These are phyloP conservation scores for Balansia obtecta DNA, from an alignment of 2,329 filamentous ascomycete genomes.

Conservation along the genomic window DNA sequence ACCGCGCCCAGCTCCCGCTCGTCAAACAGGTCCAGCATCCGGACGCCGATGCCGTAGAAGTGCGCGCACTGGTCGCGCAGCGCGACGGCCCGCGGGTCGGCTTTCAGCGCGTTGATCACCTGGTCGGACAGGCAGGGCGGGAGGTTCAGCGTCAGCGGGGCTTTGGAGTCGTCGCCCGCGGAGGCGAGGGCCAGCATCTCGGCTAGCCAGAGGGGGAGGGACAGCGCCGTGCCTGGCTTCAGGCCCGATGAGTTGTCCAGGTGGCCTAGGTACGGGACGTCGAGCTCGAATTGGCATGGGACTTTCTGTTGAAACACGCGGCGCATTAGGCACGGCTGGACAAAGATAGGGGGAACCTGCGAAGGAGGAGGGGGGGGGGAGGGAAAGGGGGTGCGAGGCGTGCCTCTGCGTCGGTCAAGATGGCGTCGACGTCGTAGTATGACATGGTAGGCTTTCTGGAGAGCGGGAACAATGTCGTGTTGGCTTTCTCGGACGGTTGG, in stretches of 20 bases:
- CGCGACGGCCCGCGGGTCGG: constrained; percentile 76
- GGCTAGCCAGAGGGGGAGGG: constrained; percentile 85
- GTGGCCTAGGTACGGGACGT: constrained; percentile 76
- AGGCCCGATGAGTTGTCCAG: constrained; percentile 74
- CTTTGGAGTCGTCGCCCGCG: constrained; percentile 30
- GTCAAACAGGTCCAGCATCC: constrained; percentile 84
- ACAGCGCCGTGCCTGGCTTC: constrained; percentile 66
- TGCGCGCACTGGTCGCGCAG: constrained; percentile 72
- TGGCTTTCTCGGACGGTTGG: not conserved
- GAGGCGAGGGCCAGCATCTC: constrained; percentile 77
- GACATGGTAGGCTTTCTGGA: constrained; percentile 33
- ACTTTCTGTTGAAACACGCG: constrained; percentile 53
- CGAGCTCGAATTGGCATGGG: constrained; percentile 86
- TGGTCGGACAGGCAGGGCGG: constrained; percentile 64
- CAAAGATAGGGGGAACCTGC: not conserved
- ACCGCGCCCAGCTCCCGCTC: constrained; percentile 66
- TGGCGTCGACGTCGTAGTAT: constrained; percentile 77
- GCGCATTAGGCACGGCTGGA: not conserved
- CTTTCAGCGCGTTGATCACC: constrained; percentile 81
- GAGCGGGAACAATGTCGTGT: not conserved
- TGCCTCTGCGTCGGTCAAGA: constrained; percentile 75
- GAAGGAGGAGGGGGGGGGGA: too few species aligned
- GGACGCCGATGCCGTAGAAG: constrained; percentile 76
- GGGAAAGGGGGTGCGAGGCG: too few species aligned
- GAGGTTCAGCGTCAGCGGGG: constrained; percentile 69